phyloP scores from a whole-genome alignment of 2,329 filamentous ascomycete species.

The Venturia oleaginea region DNA sequence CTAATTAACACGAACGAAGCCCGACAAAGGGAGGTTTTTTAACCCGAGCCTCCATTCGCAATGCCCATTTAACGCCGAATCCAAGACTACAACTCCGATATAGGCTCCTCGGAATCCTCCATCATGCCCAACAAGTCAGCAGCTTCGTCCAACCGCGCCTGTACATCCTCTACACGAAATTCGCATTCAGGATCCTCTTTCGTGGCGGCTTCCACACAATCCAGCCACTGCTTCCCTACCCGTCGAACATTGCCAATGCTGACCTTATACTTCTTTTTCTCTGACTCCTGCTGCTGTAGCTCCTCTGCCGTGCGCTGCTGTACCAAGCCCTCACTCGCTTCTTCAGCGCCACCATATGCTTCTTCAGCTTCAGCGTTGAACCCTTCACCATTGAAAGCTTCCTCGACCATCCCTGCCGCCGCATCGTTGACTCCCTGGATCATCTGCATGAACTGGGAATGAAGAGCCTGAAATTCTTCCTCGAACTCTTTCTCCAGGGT shows the following conservation, averaged over 20 bases:
- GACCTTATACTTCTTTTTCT: background rate
- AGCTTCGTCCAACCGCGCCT: background rate
- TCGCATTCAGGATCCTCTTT: background rate
- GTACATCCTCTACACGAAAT: background rate
- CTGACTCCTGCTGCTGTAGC: background rate
- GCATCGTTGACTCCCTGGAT: background rate
- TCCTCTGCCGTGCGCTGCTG: background rate
- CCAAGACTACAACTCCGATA: background rate
- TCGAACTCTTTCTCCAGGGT: background rate
- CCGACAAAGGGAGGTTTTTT: too few relatives aligned
- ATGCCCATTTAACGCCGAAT: constrained; percentile 53
- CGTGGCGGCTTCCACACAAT: background rate
- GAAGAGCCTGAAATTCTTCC: background rate
- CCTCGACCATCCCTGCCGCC: background rate
- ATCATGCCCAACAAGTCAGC: background rate
- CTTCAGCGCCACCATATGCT: background rate
- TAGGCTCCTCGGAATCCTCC: background rate
- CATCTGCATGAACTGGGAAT: background rate
- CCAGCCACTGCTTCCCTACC: background rate
- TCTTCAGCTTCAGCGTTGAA: too few relatives aligned
- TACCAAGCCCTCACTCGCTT: background rate
- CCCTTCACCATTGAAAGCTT: background rate
- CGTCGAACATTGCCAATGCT: background rate
- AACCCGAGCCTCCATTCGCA: background rate
- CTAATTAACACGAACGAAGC: too few relatives aligned